A percentile compares a stretch with the other conserved stretches of the same genome.
These are phyloP conservation scores for Nitzschia sp. DNA, from an alignment of 108 stramenopile species.

Conservation along the genomic window DNA sequence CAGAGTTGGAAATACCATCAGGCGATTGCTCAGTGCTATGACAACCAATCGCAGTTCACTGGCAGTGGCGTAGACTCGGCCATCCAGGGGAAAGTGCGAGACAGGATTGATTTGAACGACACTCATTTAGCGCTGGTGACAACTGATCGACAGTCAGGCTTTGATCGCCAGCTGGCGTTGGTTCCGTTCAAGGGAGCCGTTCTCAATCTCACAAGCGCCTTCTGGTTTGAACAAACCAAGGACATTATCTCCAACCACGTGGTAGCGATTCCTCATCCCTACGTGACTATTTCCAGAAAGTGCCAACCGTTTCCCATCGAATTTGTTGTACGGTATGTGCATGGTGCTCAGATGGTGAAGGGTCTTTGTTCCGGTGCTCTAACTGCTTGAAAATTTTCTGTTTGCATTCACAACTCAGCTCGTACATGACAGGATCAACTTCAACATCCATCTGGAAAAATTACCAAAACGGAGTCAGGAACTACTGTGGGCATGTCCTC, in stretches of 20 bases:
- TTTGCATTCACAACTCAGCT: slow-evolving; percentile 32
- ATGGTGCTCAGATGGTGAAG: background rate
- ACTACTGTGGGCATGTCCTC: slow-evolving; percentile 94
- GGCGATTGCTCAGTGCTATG: slow-evolving; percentile 43
- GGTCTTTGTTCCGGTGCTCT: background rate
- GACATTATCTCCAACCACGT: slow-evolving; percentile 95
- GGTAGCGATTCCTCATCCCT: slow-evolving; percentile 88
- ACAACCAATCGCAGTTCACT: slow-evolving; percentile 44
- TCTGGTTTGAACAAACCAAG: slow-evolving; percentile 93
- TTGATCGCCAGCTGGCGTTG: slow-evolving; percentile 92
- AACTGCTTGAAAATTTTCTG: too few species aligned
- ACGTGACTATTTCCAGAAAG: slow-evolving; percentile 89
- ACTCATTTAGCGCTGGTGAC: slow-evolving; percentile 87
- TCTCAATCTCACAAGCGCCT: slow-evolving; percentile 90
- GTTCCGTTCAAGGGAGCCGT: slow-evolving; percentile 99
- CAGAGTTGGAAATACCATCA: slow-evolving; percentile 35
- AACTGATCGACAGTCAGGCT: slow-evolving; percentile 98
- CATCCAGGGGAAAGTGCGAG: slow-evolving; percentile 77
- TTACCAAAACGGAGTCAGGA: slow-evolving; percentile 90
- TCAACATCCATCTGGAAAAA: slow-evolving; percentile 98
- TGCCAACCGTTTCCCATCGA: slow-evolving; percentile 97
- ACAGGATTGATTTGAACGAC: slow-evolving; percentile 63
- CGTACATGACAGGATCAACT: slow-evolving; percentile 96
- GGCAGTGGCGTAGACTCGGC: slow-evolving; percentile 27
- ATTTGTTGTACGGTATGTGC: slow-evolving; percentile 90